Evolutionary conservation across 2,329 filamentous ascomycete genomes (phyloP).

Genomic region (Fusarium citri): DNA sequence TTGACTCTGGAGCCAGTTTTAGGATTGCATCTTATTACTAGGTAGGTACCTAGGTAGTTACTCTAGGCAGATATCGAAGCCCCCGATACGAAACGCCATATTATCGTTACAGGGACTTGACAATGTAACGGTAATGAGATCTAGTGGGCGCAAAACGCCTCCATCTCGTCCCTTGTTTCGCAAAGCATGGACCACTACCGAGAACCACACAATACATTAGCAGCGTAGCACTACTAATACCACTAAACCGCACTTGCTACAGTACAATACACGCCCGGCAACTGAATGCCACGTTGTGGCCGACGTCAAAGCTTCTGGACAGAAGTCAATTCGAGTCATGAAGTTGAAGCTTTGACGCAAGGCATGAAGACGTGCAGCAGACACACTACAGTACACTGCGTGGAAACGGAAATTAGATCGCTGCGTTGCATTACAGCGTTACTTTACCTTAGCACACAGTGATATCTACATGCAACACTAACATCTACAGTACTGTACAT

Average conservation of each 20-base stretch:
- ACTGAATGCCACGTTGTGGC: slow-evolving; percentile 34
- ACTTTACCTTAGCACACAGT: neutral
- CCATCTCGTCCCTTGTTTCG: neutral
- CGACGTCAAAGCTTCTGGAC: slow-evolving; percentile 12
- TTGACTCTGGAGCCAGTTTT: slow-evolving; percentile 17
- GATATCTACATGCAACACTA: slow-evolving; percentile 17
- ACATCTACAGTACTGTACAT: neutral
- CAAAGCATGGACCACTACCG: neutral
- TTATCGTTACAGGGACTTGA: neutral
- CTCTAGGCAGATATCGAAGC: neutral
- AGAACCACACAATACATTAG: neutral
- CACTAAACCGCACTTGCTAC: neutral
- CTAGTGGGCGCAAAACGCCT: neutral
- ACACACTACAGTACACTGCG: neutral
- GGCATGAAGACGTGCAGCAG: slow-evolving; percentile 20
- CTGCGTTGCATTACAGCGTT: slow-evolving; percentile 18
- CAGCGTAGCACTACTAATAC: neutral
- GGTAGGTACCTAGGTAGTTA: too few relatives aligned
- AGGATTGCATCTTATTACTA: slow-evolving; percentile 5
- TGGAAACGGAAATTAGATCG: slow-evolving; percentile 19
- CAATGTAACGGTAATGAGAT: slow-evolving; percentile 21
- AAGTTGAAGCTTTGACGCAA: neutral
- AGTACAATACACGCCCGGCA: neutral
- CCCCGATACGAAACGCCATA: slow-evolving; percentile 8
- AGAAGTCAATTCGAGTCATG: slow-evolving; percentile 9